A percentile compares a stretch with the other conserved stretches of the same genome.
Conservation (phyloP, 805 yeast species). For the Candida jianshihensis region DNA sequence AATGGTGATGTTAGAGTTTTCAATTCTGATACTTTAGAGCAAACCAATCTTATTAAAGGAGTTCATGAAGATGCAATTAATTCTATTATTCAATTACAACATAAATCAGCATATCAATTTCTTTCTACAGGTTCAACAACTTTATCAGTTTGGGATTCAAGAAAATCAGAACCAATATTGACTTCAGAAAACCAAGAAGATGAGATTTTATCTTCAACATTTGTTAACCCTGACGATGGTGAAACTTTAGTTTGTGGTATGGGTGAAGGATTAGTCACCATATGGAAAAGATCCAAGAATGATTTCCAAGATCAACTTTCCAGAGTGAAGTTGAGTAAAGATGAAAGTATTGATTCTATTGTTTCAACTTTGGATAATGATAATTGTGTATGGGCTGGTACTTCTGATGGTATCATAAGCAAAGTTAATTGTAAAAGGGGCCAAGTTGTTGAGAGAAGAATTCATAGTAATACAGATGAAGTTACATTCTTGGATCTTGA, state of each 20-base stretch:
- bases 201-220: slow-evolving; percentile 72
- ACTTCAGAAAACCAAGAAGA: slow-evolving; percentile 90
- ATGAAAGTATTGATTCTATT: slow-evolving; percentile 68
- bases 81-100: slow-evolving; percentile 62
- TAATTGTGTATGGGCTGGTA: slow-evolving; percentile 67
- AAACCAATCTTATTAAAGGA: slow-evolving; percentile 39
- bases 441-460: slow-evolving; percentile 54
- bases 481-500: slow-evolving; percentile 75
- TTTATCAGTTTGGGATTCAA: slow-evolving; percentile 66
- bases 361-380: slow-evolving; percentile 34
- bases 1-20: slow-evolving; percentile 58
- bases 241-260: slow-evolving; percentile 72
- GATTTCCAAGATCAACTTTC: slow-evolving; percentile 71
- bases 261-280: slow-evolving; percentile 84
- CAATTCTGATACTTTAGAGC: slow-evolving; percentile 45
- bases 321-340: slow-evolving; percentile 61
- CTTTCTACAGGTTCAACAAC: slow-evolving; percentile 80
- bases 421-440: slow-evolving; percentile 62
- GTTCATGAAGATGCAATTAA: slow-evolving; percentile 78
- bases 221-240: slow-evolving; percentile 56
- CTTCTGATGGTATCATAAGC: slow-evolving; percentile 66
- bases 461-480: slow-evolving; percentile 67
- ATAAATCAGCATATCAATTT: slow-evolving; percentile 70
- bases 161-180: slow-evolving; percentile 43
- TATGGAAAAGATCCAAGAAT: slow-evolving; percentile 75